Conservation (phyloP, 495 filamentous ascomycete species). For the Podospora australis region DNA sequence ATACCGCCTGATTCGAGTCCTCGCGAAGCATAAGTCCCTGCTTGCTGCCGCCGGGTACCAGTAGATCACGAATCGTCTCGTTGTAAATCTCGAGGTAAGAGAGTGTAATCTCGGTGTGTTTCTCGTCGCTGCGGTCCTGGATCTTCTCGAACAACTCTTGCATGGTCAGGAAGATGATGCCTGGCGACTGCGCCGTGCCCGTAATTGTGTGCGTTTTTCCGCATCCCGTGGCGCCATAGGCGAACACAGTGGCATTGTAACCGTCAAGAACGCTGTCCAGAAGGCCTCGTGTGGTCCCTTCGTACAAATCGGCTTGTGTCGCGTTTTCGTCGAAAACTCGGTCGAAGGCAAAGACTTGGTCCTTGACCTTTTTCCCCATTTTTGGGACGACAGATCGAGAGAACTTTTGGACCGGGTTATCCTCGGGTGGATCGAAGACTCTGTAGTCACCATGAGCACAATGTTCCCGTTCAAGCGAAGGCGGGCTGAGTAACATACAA, state of each 20-base stretch:
- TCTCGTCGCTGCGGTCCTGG: conserved; percentile 73
- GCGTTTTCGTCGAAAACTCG: conserved; percentile 95
- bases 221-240: conserved; percentile 95
- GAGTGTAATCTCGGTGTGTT: conserved; percentile 81
- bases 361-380: conserved; percentile 84
- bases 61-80: conserved; percentile 92
- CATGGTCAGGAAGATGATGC: conserved; percentile 98
- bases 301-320: conserved; percentile 90
- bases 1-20: conserved; percentile 88
- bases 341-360: conserved; percentile 97
- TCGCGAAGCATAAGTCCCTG: conserved; percentile 87
- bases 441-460: conserved; percentile 41
- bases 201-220: conserved; percentile 98
- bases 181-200: conserved; percentile 81
- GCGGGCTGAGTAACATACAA: conserved; percentile 55
- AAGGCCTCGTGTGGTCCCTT: conserved; percentile 80
- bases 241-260: conserved; percentile 98
- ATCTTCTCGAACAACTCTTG: conserved; percentile 97
- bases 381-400: conserved; percentile 73
- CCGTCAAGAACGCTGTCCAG: conserved; percentile 94
- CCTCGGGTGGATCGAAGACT: conserved; percentile 95
- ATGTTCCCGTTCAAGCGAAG: not conserved
- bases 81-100: conserved; percentile 99
- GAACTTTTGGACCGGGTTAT: conserved; percentile 89
- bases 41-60: conserved; percentile 82